Evolutionary conservation across 495 filamentous ascomycete genomes (phyloP).

Genomic region (Schizothecium vesticola): DNA sequence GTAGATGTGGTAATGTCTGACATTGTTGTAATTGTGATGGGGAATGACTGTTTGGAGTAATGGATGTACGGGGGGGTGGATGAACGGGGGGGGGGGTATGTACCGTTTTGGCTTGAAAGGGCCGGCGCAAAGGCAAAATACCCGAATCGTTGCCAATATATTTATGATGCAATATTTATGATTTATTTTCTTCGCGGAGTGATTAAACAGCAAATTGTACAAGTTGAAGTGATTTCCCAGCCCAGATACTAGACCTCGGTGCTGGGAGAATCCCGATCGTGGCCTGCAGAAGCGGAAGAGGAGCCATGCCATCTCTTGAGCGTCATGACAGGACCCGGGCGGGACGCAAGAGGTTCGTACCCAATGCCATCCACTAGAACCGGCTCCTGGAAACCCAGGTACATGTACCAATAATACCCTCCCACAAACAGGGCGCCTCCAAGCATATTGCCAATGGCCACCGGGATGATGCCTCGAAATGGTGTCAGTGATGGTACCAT

Average conservation of each 20-base stretch:
- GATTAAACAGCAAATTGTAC: not conserved
- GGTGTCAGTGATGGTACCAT: not conserved
- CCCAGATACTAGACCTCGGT: not conserved
- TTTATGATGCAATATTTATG: not conserved
- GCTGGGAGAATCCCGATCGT: not conserved
- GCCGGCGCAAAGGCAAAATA: not conserved
- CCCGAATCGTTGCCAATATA: not conserved
- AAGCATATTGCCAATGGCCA: constrained; percentile 53
- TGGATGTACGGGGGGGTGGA: no score
- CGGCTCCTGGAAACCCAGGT: constrained; percentile 24
- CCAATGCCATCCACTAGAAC: not conserved
- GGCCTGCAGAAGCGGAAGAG: not conserved
- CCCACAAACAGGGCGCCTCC: constrained; percentile 49
- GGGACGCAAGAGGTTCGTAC: not conserved
- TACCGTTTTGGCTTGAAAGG: no score
- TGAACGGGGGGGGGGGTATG: no score
- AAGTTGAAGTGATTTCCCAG: not conserved
- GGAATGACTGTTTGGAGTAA: no score
- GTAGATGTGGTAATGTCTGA: no score
- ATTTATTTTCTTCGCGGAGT: not conserved
- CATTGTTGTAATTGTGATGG: no score
- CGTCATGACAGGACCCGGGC: not conserved
- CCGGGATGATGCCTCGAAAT: constrained; percentile 47
- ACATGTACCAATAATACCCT: constrained; percentile 49
- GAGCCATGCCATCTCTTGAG: not conserved